Conservation (phyloP, 768 basidiomycete species). For the Floccularia luteovirens region DNA sequence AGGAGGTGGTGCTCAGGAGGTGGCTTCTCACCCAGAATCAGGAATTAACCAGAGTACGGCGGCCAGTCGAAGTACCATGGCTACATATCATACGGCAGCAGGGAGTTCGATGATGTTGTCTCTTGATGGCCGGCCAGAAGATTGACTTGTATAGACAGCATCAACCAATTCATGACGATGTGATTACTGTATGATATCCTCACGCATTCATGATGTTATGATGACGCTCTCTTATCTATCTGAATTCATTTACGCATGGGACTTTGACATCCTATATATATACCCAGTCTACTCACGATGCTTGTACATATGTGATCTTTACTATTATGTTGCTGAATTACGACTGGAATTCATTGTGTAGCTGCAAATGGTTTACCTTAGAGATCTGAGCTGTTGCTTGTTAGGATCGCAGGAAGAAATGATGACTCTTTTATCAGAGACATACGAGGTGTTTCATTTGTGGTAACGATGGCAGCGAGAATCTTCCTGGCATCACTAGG, state of each 20-base stretch:
- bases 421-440: conserved; percentile 28
- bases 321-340: no score
- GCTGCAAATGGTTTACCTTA: background rate
- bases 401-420: conserved; percentile 31
- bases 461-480: conserved; percentile 23
- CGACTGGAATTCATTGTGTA: no score
- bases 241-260: no score
- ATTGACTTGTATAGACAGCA: no score
- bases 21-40: background rate
- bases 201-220: no score
- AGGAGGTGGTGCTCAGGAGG: conserved; percentile 8
- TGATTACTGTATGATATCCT: no score
- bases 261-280: no score
- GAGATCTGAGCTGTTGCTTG: background rate
- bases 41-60: background rate
- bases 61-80: conserved; percentile 8
- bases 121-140: background rate
- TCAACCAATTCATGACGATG: no score
- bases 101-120: background rate
- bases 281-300: no score
- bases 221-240: no score
- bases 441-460: conserved; percentile 21
- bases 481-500: conserved; percentile 27
- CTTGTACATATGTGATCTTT: no score
- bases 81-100: conserved; percentile 16